A percentile compares a stretch with the other conserved stretches of the same genome.
phyloP scores from a whole-genome alignment of 1,139 yeast species.

The Scheffersomyces lignicola region DNA sequence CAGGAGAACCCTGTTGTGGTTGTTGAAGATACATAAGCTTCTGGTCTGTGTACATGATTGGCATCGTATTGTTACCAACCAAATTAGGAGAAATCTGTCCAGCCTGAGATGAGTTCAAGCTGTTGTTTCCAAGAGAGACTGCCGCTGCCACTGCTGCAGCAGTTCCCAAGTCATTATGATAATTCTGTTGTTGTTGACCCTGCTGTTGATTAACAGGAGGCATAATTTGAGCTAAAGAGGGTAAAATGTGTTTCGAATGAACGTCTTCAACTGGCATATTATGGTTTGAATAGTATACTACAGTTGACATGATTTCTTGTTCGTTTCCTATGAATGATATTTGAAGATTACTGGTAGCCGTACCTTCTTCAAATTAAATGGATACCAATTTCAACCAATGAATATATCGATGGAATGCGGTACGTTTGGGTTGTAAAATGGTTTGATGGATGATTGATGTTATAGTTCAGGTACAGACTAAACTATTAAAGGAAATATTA shows the following conservation, averaged over 20 bases:
- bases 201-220: conserved; percentile 22
- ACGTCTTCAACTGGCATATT: conserved; percentile 31
- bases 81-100: conserved; percentile 5
- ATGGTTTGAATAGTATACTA: conserved; percentile 28
- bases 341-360: too few species aligned
- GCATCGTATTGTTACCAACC: conserved; percentile 7
- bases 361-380: too few species aligned
- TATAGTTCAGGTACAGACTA: too few species aligned
- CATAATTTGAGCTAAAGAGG: conserved; percentile 35
- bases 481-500: too few species aligned
- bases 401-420: too few species aligned
- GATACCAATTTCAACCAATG: too few species aligned
- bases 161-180: conserved; percentile 10
- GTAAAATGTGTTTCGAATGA: conserved; percentile 30
- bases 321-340: too few species aligned
- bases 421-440: too few species aligned
- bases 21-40: conserved; percentile 14
- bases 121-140: conserved; percentile 9
- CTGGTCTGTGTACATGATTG: conserved; percentile 12
- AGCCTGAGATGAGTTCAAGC: not conserved
- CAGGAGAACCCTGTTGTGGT: conserved; percentile 13
- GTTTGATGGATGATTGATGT: too few species aligned
- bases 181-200: conserved; percentile 1
- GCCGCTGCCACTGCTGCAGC: conserved; percentile 11
- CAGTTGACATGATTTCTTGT: conserved; percentile 28